Conservation (phyloP, 2,329 filamentous ascomycete species). For the Cryphonectria japonica region DNA sequence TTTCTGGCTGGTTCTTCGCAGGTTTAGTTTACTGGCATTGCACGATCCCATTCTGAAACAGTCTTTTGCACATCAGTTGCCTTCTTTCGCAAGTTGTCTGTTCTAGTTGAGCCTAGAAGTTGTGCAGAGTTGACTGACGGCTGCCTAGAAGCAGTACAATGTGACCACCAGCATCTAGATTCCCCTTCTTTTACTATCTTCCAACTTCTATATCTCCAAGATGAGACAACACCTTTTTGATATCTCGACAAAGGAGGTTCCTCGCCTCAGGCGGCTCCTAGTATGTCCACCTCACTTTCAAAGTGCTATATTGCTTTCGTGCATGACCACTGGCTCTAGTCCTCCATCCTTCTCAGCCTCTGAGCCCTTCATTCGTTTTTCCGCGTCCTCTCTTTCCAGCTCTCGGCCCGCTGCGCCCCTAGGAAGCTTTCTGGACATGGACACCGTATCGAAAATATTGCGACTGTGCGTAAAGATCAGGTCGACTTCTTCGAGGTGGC, state of each 20-base stretch:
- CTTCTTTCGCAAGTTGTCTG: no score
- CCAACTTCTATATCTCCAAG: background rate
- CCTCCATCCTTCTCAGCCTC: slow-evolving; percentile 12
- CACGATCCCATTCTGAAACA: no score
- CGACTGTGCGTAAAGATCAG: slow-evolving; percentile 28
- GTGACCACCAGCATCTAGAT: no score
- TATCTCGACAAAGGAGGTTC: background rate
- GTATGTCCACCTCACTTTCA: background rate
- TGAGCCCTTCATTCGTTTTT: background rate
- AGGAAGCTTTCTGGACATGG: slow-evolving; percentile 27
- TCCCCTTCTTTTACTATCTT: background rate
- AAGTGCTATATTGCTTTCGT: background rate
- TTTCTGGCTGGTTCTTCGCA: background rate
- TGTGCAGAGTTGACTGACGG: background rate
- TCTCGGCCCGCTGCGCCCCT: slow-evolving; percentile 10
- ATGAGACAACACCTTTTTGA: no score
- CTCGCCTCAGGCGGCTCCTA: background rate
- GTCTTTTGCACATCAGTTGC: no score
- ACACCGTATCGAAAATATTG: slow-evolving; percentile 29
- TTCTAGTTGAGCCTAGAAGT: background rate
- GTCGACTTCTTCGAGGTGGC: slow-evolving; percentile 30
- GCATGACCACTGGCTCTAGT: slow-evolving; percentile 6
- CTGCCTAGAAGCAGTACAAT: background rate
- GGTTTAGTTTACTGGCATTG: no score
- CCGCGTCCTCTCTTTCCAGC: background rate